These are phyloP conservation scores for Rugonectria rugulosa DNA, from an alignment of 2,329 filamentous ascomycete genomes.

Conservation along the genomic window DNA sequence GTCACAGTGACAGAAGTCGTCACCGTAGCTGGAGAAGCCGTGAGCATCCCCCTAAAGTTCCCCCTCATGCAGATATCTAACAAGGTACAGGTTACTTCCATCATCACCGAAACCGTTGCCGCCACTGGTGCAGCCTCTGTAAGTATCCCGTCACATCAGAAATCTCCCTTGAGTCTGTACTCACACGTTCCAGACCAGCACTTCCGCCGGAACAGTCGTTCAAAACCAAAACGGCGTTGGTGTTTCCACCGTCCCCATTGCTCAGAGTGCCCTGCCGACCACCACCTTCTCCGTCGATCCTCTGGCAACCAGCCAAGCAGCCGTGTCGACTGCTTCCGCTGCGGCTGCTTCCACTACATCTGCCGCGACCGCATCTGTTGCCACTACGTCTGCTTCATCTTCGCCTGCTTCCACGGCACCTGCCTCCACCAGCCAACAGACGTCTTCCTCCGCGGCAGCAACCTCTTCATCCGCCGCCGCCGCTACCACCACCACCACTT, in stretches of 20 bases:
- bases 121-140: conserved; percentile 17
- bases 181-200: conserved; percentile 1
- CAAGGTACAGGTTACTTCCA: conserved; percentile 23
- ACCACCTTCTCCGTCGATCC: conserved; percentile 38
- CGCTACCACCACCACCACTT: conserved; percentile 23
- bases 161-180: not conserved
- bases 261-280: conserved; percentile 35
- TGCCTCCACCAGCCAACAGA: not conserved
- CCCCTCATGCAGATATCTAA: not conserved
- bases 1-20: conserved; percentile 22
- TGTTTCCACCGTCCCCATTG: conserved; percentile 42
- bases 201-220: not conserved
- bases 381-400: not conserved
- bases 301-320: conserved; percentile 5
- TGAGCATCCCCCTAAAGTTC: conserved; percentile 6
- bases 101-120: conserved; percentile 29
- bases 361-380: not conserved
- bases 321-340: conserved; percentile 9
- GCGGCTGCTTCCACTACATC: conserved; percentile 7
- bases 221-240: conserved; percentile 35
- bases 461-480: not conserved
- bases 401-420: not conserved
- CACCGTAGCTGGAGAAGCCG: conserved; percentile 27
- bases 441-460: not conserved
- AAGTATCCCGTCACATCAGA: not conserved